A percentile compares a stretch with the other conserved stretches of the same genome.
Conservation (phyloP, 768 basidiomycete genomes). For the Scleroderma bovista region DNA sequence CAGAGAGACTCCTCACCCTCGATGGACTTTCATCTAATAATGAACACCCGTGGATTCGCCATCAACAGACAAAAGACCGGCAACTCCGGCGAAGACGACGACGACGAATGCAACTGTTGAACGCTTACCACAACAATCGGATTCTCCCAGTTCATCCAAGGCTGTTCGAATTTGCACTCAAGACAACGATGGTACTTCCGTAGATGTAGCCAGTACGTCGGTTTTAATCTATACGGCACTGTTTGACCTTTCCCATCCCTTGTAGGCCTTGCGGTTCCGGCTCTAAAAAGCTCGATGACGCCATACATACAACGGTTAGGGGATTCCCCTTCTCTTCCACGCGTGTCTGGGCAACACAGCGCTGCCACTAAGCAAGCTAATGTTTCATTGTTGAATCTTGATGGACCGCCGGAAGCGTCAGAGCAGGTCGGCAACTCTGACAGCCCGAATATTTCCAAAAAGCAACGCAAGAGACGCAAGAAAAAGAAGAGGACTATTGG, state of each 20-base stretch:
- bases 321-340: not conserved
- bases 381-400: slow-evolving; percentile 50
- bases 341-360: slow-evolving; percentile 7
- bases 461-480: slow-evolving; percentile 49
- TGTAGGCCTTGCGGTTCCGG: not conserved
- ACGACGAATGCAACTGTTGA: not conserved
- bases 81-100: not conserved
- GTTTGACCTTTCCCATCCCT: not conserved
- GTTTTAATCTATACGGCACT: not conserved
- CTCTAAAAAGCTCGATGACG: too few relatives aligned
- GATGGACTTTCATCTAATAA: not conserved
- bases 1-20: slow-evolving; percentile 1
- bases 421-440: slow-evolving; percentile 10
- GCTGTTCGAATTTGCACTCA: not conserved
- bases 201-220: not conserved
- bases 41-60: not conserved
- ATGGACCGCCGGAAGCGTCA: slow-evolving; percentile 36
- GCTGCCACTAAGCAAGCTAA: slow-evolving; percentile 10
- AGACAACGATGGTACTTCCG: not conserved
- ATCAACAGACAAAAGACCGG: not conserved
- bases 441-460: slow-evolving; percentile 35
- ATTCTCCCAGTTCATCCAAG: not conserved
- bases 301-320: not conserved
- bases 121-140: not conserved
- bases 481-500: slow-evolving; percentile 41